Evolutionary conservation across 352 stramenopile species (phyloP), one percentile per base, ranked within the genome.

Genomic region (Elongisporangium prolatum): DNA sequence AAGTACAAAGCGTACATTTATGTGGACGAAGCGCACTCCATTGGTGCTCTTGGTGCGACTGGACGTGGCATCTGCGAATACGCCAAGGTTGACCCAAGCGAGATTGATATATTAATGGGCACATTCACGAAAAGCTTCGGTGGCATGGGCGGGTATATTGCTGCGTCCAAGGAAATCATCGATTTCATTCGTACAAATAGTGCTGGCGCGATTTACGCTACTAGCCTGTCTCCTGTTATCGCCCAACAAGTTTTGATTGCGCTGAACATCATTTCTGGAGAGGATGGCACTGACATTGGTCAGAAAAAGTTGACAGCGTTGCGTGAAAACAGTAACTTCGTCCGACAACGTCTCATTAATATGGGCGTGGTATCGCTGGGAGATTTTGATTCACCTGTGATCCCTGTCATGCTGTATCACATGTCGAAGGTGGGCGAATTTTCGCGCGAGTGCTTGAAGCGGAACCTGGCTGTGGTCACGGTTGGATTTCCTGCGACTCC

Each of bases 111-210:
- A 25, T 77, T 98, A 64, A 99, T 99, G 97, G 97, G 96, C 38
- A 98, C 97, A 8, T 98, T 99, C 69, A 98, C 93, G 4, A 99
- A 99, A 80, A 84, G 78, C 56, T 99, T 98, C 69, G 94, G 95
- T 21, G 93, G 80, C 21, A 98, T 98, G 89, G 95, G 96, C 47
- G 96, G 96, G 18, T 98, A 98, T 77, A 92, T 98, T 61, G 95
- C 93, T 0, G 89, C 69, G 0, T 77, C 64, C 6, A 65, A 79
- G 44, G 69, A 82, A 4, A 68, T 82, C 59, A 73, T 82, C 40
- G 38, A 37, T 5, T 65, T 75, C 50, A 57, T 78, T 6, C 66
- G 65, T 17, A 71, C 48, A 17, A 63, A 67, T 7, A 74, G 67
- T 25, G 67, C 67, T 9, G 72, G 69, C 34, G 60, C 71, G 21